A percentile compares a stretch with the other conserved stretches of the same genome.
These are phyloP conservation scores for Diplodia intermedia DNA, from an alignment of 2,329 filamentous ascomycete genomes.

Conservation along the genomic window DNA sequence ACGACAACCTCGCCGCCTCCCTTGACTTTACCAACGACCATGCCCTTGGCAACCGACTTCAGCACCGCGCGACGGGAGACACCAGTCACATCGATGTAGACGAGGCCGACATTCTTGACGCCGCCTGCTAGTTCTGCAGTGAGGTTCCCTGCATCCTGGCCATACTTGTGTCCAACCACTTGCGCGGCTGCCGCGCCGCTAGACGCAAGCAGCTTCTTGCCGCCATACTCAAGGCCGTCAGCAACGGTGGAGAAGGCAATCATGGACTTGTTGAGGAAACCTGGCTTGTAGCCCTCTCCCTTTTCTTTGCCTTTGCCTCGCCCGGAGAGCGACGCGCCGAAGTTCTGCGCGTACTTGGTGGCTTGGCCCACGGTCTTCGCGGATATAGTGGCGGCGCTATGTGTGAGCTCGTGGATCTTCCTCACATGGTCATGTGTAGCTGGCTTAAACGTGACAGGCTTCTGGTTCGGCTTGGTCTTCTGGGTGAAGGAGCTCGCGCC, in stretches of 20 bases:
- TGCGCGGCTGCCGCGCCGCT: slow-evolving; percentile 80
- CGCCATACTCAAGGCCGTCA: slow-evolving; percentile 89
- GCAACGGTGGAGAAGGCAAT: slow-evolving; percentile 96
- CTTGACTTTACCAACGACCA: slow-evolving; percentile 83
- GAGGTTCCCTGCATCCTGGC: slow-evolving; percentile 80
- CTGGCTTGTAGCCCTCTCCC: slow-evolving; percentile 79
- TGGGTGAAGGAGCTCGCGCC: slow-evolving; percentile 82
- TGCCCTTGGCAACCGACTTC: slow-evolving; percentile 92
- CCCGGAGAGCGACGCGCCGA: slow-evolving; percentile 78
- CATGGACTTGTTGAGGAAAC: slow-evolving; percentile 90
- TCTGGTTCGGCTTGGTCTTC: slow-evolving; percentile 76
- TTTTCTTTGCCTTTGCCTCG: slow-evolving; percentile 64
- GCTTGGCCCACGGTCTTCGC: slow-evolving; percentile 88
- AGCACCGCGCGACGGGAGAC: slow-evolving; percentile 88
- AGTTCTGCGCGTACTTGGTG: slow-evolving; percentile 83
- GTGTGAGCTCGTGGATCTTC: slow-evolving; percentile 87
- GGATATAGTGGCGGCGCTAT: slow-evolving; percentile 77
- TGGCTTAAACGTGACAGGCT: slow-evolving; percentile 87
- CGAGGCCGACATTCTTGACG: slow-evolving; percentile 93
- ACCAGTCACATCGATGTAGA: slow-evolving; percentile 95
- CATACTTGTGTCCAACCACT: slow-evolving; percentile 89
- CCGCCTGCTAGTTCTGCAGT: slow-evolving; percentile 79
- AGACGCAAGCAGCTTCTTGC: slow-evolving; percentile 76
- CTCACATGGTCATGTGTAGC: slow-evolving; percentile 84
- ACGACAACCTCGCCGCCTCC: slow-evolving; percentile 77